phyloP scores from a whole-genome alignment of 371 early-diverging fungal genomes.

The Umbelopsis sp. region DNA sequence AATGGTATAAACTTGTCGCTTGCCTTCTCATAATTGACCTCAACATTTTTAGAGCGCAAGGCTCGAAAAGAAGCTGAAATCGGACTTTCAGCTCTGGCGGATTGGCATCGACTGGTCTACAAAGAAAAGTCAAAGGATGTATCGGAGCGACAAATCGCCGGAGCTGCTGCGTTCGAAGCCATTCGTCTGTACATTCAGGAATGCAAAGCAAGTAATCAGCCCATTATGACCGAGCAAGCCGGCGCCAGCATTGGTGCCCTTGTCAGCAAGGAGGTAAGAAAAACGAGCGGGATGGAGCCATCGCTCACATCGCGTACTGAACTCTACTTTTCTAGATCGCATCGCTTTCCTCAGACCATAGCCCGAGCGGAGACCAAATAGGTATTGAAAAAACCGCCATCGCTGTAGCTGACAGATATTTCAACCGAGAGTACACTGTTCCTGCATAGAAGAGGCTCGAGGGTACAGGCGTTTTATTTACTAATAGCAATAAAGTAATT shows the following conservation, averaged over 20 bases:
- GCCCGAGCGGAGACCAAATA: background rate
- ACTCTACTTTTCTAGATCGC: background rate
- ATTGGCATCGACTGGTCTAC: background rate
- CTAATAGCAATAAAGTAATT: no score
- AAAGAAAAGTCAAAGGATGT: background rate
- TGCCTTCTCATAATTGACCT: background rate
- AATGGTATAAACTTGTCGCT: background rate
- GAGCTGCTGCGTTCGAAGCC: conserved; percentile 7
- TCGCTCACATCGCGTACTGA: no score
- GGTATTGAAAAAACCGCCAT: background rate
- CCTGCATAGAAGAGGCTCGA: background rate
- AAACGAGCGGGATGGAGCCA: background rate
- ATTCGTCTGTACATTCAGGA: background rate
- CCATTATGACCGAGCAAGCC: background rate
- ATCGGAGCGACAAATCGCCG: background rate
- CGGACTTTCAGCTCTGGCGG: background rate
- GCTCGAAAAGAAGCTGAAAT: background rate
- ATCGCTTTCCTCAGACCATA: background rate
- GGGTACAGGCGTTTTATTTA: no score
- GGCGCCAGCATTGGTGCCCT: background rate
- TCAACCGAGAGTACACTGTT: background rate
- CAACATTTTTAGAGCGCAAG: background rate
- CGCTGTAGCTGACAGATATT: conserved; percentile 1
- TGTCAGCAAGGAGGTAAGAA: conserved; percentile 1
- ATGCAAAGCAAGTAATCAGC: background rate